Evolutionary conservation across 2,329 filamentous ascomycete genomes (phyloP).

Genomic region (Pseudogymnoascus sp.): DNA sequence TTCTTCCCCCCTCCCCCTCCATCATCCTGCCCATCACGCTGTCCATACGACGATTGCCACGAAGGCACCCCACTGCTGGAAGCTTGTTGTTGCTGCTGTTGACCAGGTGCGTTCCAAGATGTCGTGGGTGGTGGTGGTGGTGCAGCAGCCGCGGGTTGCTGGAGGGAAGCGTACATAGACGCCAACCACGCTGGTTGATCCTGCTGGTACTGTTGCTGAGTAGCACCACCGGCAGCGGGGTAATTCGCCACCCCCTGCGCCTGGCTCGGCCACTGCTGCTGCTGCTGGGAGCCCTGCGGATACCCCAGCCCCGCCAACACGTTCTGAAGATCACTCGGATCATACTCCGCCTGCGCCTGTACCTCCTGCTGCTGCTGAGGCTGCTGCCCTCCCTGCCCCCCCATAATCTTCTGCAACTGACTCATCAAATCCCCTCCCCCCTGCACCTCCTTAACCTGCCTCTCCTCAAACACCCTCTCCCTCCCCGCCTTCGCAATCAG

Average conservation of each 20-base stretch:
- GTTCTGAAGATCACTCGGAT: not conserved
- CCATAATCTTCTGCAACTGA: not conserved
- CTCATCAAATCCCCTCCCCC: not conserved
- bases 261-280: too few relatives aligned
- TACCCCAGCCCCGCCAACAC: not conserved
- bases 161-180: not conserved
- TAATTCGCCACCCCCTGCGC: too few relatives aligned
- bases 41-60: not conserved
- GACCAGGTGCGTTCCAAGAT: too few relatives aligned
- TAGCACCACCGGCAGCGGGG: too few relatives aligned
- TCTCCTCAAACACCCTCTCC: conserved; percentile 32
- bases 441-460: conserved; percentile 21
- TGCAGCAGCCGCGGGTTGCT: not conserved
- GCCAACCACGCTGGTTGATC: not conserved
- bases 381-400: not conserved
- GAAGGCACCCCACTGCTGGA: not conserved
- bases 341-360: not conserved
- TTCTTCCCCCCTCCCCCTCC: not conserved
- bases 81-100: not conserved
- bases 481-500: conserved; percentile 30
- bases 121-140: not conserved
- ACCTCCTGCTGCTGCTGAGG: too few relatives aligned
- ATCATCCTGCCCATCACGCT: not conserved
- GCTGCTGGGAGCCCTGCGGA: not conserved
- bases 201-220: not conserved